Base-by-base conservation (phyloP, 345 rosid genomes). In the Eutrema yunnanense region DNA sequence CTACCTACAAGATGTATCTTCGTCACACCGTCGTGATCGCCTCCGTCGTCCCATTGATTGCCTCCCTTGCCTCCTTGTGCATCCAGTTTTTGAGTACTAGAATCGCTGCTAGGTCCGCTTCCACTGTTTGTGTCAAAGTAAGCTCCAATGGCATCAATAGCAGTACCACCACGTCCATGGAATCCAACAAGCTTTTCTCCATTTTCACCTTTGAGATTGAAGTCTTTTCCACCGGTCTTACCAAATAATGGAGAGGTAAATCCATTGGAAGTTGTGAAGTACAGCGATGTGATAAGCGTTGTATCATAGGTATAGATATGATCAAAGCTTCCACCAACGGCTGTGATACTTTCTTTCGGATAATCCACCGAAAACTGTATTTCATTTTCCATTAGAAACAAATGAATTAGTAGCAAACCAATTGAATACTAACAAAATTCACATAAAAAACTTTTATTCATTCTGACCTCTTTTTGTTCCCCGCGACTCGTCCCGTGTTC, bases 41-140 rank as follows among this genome's bases (percentile, higher is more conserved):
- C 44, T 8, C 80, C 80, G 6, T 76, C 76, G 49, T 76, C 75
- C 80, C 80, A 76, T 19, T 56, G 51, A 29, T 19, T 71, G 8
- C 72, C 80, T 68, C 43, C 74, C 10, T 75, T 41, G 0, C 73
- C 74, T 43, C 69, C 79, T 52, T 68, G 59, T 53, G 63, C 46
- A 40, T 62, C 74, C 22, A 74, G 7, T 7, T 65, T 65, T 14
- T 55, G 7, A 6, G 58, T 62, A 61, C 33, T 42, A 11, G 62
- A 71, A 56, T 10, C 29, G 3, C 5, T 60, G 54, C 32, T 62
- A 3, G 52, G 7, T 29, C 44, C 75, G 6, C 43, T 22, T 22
- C 22, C 22, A 22, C 22, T 22, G 22, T 22, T 22, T 22, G 32
- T 30, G 36, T 42, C 58, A 3, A 74, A 37, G 52, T 74, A 59